phyloP scores from a whole-genome alignment of 306 rosid genomes.

The Amphicarpaea edgeworthii region DNA sequence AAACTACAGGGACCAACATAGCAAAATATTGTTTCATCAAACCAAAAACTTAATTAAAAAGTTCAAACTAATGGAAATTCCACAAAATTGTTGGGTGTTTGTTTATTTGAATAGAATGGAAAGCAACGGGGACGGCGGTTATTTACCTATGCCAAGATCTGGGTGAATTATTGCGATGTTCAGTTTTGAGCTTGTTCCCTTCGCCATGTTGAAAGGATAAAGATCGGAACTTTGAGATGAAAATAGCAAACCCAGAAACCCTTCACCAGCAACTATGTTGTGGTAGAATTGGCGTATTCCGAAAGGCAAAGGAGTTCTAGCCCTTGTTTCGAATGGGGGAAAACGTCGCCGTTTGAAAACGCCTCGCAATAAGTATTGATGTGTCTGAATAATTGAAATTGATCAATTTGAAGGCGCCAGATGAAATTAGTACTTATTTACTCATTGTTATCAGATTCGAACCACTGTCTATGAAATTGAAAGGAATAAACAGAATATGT shows the following conservation, averaged over 20 bases:
- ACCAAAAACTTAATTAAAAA: not conserved
- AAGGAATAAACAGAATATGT: too few relatives aligned
- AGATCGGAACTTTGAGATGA: conserved; percentile 17
- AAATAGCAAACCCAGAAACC: not conserved
- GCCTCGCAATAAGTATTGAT: not conserved
- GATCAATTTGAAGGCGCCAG: too few relatives aligned
- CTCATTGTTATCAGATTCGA: too few relatives aligned
- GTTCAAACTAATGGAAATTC: conserved; percentile 9
- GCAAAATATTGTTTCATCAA: not conserved
- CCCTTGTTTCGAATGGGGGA: not conserved
- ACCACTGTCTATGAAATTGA: too few relatives aligned
- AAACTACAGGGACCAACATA: not conserved
- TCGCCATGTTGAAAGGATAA: conserved; percentile 47
- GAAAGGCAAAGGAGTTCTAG: not conserved
- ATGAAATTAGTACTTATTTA: too few relatives aligned
- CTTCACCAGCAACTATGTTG: not conserved
- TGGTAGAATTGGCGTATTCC: not conserved
- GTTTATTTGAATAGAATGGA: conserved; percentile 3
- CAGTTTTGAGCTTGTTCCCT: conserved; percentile 55
- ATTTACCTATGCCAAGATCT: conserved; percentile 90
- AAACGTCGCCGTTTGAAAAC: not conserved
- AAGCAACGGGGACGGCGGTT: not conserved
- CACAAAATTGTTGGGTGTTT: not conserved
- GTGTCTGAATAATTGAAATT: too few relatives aligned
- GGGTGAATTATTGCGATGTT: conserved; percentile 86